phyloP scores from a whole-genome alignment of 192 early-diverging fungal genomes.

The Coemansia sp. region DNA sequence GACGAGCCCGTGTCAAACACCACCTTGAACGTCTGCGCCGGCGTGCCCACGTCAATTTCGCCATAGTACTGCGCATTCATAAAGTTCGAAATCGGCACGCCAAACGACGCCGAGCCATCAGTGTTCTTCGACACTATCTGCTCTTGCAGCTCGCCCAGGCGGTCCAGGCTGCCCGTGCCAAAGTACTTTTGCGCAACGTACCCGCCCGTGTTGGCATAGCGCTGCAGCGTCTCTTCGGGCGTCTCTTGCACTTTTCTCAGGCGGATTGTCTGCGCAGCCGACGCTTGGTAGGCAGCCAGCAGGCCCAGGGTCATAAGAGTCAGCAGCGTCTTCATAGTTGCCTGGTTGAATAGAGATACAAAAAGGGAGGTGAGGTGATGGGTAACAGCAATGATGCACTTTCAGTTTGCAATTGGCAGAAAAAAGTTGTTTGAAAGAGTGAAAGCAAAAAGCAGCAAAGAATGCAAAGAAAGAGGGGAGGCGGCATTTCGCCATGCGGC shows the following conservation, averaged over 20 bases:
- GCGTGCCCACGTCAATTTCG: conserved; percentile 82
- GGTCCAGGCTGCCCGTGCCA: conserved; percentile 40
- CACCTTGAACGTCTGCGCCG: conserved; percentile 87
- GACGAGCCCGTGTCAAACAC: conserved; percentile 94
- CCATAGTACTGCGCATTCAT: conserved; percentile 98
- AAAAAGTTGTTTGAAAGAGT: neutral
- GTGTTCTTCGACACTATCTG: conserved; percentile 55
- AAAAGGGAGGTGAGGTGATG: neutral
- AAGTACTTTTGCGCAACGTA: conserved; percentile 82
- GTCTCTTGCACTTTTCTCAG: conserved; percentile 71
- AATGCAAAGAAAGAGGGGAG: neutral
- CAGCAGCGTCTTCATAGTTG: conserved; percentile 38
- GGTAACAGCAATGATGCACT: neutral
- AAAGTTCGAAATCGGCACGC: conserved; percentile 84
- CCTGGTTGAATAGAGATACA: conserved; percentile 5
- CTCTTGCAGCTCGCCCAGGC: conserved; percentile 44
- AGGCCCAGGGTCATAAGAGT: conserved; percentile 39
- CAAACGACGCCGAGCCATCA: conserved; percentile 60
- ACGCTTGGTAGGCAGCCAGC: conserved; percentile 20
- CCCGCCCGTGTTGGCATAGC: conserved; percentile 64
- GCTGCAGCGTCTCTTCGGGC: conserved; percentile 59
- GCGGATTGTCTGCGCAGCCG: conserved; percentile 34
- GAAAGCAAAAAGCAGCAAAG: neutral
- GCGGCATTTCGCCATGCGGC: neutral
- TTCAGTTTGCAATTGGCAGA: neutral